Conservation (phyloP, 2,329 filamentous ascomycete genomes). For the Botrytis tulipae region DNA sequence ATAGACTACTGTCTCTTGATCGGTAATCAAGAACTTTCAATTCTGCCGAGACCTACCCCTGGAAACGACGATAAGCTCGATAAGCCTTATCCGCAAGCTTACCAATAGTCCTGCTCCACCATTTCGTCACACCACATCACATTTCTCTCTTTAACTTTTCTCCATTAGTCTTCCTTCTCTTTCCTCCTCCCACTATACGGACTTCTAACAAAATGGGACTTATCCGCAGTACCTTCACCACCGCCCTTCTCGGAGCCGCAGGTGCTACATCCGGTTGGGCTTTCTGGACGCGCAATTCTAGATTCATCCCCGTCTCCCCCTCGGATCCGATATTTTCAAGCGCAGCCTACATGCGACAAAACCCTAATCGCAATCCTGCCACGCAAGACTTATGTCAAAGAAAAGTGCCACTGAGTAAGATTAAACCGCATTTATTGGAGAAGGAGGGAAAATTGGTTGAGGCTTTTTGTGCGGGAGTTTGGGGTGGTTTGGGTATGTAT, state of each 20-base stretch:
- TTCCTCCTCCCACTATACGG: not conserved
- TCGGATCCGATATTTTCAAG: conserved; percentile 62
- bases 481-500: conserved; percentile 48
- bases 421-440: conserved; percentile 65
- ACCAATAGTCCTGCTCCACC: not conserved
- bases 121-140: conserved; percentile 6
- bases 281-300: conserved; percentile 29
- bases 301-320: conserved; percentile 53
- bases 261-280: conserved; percentile 29
- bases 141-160: not conserved
- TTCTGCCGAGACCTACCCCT: not conserved
- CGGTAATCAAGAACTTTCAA: not conserved
- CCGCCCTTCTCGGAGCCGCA: conserved; percentile 27
- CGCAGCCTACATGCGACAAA: conserved; percentile 56
- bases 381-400: conserved; percentile 65
- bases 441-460: conserved; percentile 59
- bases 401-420: conserved; percentile 59
- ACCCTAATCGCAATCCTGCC: conserved; percentile 60
- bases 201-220: conserved; percentile 26
- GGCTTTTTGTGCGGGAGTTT: conserved; percentile 36
- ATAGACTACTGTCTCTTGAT: not conserved
- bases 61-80: not conserved
- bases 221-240: conserved; percentile 27
- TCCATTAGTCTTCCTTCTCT: not conserved
- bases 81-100: not conserved